phyloP scores from a whole-genome alignment of 306 rosid species.

The Alnus rubra region DNA sequence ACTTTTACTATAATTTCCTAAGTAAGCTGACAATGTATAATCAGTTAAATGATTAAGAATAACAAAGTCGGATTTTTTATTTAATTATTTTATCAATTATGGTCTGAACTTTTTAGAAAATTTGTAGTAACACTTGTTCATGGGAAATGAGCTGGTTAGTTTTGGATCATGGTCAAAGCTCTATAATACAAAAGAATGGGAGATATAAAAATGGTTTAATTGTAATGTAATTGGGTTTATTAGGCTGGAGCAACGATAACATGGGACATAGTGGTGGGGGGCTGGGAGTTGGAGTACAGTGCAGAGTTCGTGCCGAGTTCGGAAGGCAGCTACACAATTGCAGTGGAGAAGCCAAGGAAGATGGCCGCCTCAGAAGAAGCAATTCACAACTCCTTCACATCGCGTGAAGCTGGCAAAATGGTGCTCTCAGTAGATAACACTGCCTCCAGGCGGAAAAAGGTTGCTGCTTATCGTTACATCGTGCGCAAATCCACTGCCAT shows the following conservation, averaged over 20 bases:
- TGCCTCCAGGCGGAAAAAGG: conserved; percentile 71
- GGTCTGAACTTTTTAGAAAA: no score
- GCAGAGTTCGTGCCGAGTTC: conserved; percentile 81
- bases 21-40: no score
- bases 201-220: neutral
- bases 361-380: conserved; percentile 68
- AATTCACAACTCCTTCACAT: conserved; percentile 73
- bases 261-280: conserved; percentile 97
- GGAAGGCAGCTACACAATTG: conserved; percentile 77
- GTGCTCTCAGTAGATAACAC: conserved; percentile 88
- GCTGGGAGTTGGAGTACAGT: conserved; percentile 95
- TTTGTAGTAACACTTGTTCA: no score
- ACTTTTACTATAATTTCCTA: no score
- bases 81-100: no score
- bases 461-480: conserved; percentile 83
- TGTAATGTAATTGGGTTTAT: neutral
- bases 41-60: no score
- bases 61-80: no score
- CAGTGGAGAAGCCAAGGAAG: conserved; percentile 76
- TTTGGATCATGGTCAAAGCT: neutral
- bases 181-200: neutral
- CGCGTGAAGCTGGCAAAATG: conserved; percentile 69
- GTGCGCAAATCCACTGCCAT: conserved; percentile 54
- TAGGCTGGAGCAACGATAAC: conserved; percentile 87
- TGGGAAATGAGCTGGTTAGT: no score